A percentile compares a stretch with the other conserved stretches of the same genome.
Conservation (phyloP, 1,284 basidiomycete genomes). For the Porphyrellus sp. region DNA sequence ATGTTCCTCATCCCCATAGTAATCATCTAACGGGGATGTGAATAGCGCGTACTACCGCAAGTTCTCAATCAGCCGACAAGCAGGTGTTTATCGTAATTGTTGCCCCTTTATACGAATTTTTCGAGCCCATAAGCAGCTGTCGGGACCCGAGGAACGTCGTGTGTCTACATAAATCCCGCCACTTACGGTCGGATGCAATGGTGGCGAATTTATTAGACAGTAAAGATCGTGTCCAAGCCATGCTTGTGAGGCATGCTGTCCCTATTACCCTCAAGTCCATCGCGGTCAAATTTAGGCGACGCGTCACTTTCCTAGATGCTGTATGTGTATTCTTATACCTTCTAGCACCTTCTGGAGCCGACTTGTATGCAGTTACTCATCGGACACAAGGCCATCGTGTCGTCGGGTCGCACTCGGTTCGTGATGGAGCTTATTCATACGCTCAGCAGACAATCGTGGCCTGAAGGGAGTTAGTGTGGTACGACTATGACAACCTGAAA, state of each 20-base stretch:
- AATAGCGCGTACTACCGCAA: too few species aligned
- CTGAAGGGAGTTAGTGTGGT: constrained; percentile 69
- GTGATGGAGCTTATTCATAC: constrained; percentile 58
- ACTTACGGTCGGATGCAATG: constrained; percentile 61
- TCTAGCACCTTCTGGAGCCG: neutral
- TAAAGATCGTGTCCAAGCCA: constrained; percentile 45
- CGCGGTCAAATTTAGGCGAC: constrained; percentile 59
- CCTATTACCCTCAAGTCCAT: constrained; percentile 72
- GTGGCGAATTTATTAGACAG: constrained; percentile 61
- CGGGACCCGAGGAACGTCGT: too few species aligned
- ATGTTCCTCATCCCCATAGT: too few species aligned
- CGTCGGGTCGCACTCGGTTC: constrained; percentile 43
- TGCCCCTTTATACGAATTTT: too few species aligned
- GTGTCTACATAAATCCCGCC: too few species aligned
- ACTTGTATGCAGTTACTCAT: constrained; percentile 49
- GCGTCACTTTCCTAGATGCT: constrained; percentile 70
- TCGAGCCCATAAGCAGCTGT: too few species aligned
- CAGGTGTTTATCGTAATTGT: too few species aligned
- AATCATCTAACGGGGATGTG: too few species aligned
- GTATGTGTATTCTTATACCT: constrained; percentile 36
- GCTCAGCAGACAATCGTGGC: constrained; percentile 59
- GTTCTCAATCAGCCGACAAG: too few species aligned
- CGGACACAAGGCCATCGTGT: constrained; percentile 45
- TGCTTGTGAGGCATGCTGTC: constrained; percentile 59
- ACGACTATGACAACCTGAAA: constrained; percentile 62